Evolutionary conservation across 2,329 filamentous ascomycete genomes (phyloP).

Genomic region (Periconia macrospinosa): DNA sequence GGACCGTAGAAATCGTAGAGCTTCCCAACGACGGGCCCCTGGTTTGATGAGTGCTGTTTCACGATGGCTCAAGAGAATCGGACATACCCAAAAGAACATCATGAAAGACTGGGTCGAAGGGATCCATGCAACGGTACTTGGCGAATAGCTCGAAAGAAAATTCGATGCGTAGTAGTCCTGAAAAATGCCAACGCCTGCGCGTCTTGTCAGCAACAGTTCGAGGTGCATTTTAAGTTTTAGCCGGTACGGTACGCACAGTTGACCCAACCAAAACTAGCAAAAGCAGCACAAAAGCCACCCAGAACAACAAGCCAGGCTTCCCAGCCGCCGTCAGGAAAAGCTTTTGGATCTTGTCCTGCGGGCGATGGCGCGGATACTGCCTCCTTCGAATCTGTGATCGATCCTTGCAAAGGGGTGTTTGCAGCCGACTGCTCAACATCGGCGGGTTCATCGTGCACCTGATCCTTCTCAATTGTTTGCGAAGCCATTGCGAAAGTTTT

Average conservation of each 20-base stretch:
- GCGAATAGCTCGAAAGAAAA: slow-evolving; percentile 29
- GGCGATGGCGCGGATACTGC: neutral
- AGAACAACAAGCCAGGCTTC: neutral
- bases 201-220: no score
- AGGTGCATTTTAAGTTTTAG: neutral
- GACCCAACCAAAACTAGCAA: slow-evolving; percentile 12
- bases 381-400: neutral
- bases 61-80: slow-evolving; percentile 24
- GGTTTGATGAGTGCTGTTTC: slow-evolving; percentile 3
- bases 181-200: slow-evolving; percentile 35
- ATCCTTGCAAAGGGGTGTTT: no score
- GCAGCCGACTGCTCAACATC: no score
- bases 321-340: neutral
- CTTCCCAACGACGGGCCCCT: neutral
- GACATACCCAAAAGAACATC: slow-evolving; percentile 56
- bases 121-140: slow-evolving; percentile 44
- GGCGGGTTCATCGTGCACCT: no score
- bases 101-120: slow-evolving; percentile 40
- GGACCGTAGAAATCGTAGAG: slow-evolving; percentile 8
- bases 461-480: no score
- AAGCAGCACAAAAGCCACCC: neutral
- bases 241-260: slow-evolving; percentile 7
- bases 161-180: slow-evolving; percentile 43
- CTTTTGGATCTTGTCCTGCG: neutral
- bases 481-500: no score